Conservation (phyloP, 2,329 filamentous ascomycete genomes). For the Pyrenophora teres region DNA sequence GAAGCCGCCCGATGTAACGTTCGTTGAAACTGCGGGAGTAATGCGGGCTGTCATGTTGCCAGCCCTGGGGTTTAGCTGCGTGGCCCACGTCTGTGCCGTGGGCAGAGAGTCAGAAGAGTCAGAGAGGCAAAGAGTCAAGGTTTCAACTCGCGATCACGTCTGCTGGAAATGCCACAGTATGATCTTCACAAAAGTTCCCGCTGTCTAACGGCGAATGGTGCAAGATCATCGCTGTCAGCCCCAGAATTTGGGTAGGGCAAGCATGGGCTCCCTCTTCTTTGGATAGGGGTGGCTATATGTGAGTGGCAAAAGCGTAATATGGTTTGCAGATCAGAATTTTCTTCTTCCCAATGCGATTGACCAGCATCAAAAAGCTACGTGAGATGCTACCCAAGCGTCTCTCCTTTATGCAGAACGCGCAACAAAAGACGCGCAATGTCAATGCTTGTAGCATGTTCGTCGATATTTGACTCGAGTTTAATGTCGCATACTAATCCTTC, state of each 20-base stretch:
- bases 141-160: conserved; percentile 1
- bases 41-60: conserved; percentile 13
- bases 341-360: conserved; percentile 2
- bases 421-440: conserved; percentile 7
- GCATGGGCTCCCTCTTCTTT: conserved; percentile 1
- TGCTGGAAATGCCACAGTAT: conserved; percentile 6
- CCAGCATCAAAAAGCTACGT: neutral
- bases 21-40: conserved; percentile 16
- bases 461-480: conserved; percentile 17
- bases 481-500: conserved; percentile 10
- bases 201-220: conserved; percentile 4
- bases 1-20: conserved; percentile 17
- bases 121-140: neutral
- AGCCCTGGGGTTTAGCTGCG: conserved; percentile 10
- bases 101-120: neutral
- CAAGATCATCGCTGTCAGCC: conserved; percentile 8
- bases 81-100: conserved; percentile 3
- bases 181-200: conserved; percentile 9
- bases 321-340: conserved; percentile 13
- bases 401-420: conserved; percentile 15
- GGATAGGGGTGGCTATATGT: conserved; percentile 3
- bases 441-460: conserved; percentile 6
- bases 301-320: conserved; percentile 4
- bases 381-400: conserved; percentile 4
- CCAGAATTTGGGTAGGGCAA: conserved; percentile 1